These are phyloP conservation scores for Arthrobotrys iridis DNA, from an alignment of 2,329 filamentous ascomycete species.

Conservation along the genomic window DNA sequence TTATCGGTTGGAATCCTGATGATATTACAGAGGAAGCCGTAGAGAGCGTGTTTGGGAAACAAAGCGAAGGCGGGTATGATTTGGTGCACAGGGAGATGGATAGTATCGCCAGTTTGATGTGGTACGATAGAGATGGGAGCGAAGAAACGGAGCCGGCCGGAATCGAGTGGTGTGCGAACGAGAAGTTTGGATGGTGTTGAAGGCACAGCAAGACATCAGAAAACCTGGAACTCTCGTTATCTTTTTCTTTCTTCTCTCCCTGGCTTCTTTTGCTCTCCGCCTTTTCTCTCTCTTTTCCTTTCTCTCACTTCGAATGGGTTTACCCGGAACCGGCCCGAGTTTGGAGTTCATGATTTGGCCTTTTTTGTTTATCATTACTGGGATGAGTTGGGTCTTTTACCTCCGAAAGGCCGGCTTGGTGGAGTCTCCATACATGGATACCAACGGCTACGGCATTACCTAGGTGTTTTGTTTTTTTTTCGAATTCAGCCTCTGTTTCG, in stretches of 20 bases:
- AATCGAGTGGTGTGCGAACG: constrained; percentile 48
- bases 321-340: constrained; percentile 7
- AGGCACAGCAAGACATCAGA: not conserved
- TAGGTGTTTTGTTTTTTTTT: constrained; percentile 29
- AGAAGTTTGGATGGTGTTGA: constrained; percentile 54
- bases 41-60: constrained; percentile 36
- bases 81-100: constrained; percentile 50
- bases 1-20: constrained; percentile 51
- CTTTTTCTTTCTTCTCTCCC: not conserved
- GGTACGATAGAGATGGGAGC: constrained; percentile 41
- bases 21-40: constrained; percentile 29
- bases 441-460: constrained; percentile 24
- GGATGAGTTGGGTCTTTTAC: constrained; percentile 14
- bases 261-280: not conserved
- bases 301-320: not conserved
- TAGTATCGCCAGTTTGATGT: constrained; percentile 54
- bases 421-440: constrained; percentile 23
- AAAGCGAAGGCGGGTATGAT: constrained; percentile 33
- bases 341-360: constrained; percentile 19
- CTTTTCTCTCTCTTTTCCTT: not conserved
- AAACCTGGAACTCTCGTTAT: not conserved
- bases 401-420: not conserved
- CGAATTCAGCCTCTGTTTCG: not conserved
- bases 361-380: constrained; percentile 1
- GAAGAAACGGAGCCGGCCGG: constrained; percentile 43